phyloP scores from a whole-genome alignment of 257 asterid genomes.

The Solanum piurae region DNA sequence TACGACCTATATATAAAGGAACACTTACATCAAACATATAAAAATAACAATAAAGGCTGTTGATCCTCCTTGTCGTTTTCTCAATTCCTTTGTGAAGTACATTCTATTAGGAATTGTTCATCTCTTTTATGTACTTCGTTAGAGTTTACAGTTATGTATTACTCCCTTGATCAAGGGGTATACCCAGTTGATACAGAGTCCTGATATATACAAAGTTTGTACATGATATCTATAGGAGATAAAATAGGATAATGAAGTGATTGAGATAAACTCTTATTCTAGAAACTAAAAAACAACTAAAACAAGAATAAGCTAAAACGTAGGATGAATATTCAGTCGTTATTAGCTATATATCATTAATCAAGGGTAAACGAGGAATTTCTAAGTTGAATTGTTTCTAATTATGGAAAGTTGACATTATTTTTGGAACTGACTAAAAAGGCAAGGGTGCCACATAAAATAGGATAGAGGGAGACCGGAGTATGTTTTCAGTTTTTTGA shows the following conservation, averaged over 20 bases:
- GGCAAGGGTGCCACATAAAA: neutral
- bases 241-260: neutral
- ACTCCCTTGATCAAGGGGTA: neutral
- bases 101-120: neutral
- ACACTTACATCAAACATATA: neutral
- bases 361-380: neutral
- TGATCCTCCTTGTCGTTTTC: neutral
- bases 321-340: neutral
- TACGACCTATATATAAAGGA: neutral
- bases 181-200: neutral
- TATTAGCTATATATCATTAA: neutral
- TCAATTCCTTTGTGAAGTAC: neutral
- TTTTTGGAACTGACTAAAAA: neutral
- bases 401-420: neutral
- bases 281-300: neutral
- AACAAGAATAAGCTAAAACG: neutral
- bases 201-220: neutral
- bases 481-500: conserved; percentile 7
- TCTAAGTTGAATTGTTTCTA: neutral
- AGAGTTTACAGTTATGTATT: neutral
- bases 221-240: neutral
- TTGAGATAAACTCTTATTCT: neutral
- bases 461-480: neutral
- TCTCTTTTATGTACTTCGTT: neutral
- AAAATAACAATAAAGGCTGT: neutral